phyloP scores from a whole-genome alignment of 2,329 filamentous ascomycete genomes.

The Aquanectria penicillioides region DNA sequence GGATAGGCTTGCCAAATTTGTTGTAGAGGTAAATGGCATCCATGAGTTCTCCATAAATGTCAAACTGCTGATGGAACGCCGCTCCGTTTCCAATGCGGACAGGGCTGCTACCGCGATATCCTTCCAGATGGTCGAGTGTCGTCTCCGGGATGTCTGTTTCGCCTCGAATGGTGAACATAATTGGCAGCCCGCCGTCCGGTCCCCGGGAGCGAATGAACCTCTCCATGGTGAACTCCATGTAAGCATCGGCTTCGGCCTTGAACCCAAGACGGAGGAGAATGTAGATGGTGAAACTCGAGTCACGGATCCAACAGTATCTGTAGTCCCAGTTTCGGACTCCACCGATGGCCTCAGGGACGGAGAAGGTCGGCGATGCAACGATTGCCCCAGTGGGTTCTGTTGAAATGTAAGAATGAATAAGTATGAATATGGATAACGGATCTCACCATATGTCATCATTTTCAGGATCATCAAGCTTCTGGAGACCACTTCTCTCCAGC shows the following conservation, averaged over 20 bases:
- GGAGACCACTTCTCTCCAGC: constrained; percentile 77
- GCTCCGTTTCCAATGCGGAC: constrained; percentile 83
- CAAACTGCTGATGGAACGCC: constrained; percentile 79
- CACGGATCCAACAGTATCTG: constrained; percentile 81
- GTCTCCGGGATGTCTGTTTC: constrained; percentile 78
- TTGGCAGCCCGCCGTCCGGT: constrained; percentile 72
- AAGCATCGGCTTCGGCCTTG: constrained; percentile 78
- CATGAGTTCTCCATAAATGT: constrained; percentile 83
- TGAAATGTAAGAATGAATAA: constrained; percentile 5
- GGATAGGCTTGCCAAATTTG: constrained; percentile 80
- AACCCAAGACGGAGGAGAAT: constrained; percentile 81
- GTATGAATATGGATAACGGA: neutral
- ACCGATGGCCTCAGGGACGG: constrained; percentile 78
- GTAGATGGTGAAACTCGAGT: constrained; percentile 82
- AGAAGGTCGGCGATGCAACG: constrained; percentile 80
- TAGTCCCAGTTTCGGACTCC: constrained; percentile 77
- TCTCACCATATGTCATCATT: constrained; percentile 71
- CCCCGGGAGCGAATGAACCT: constrained; percentile 71
- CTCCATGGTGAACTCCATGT: constrained; percentile 81
- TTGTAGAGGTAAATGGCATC: constrained; percentile 83
- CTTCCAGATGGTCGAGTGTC: constrained; percentile 76
- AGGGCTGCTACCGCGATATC: constrained; percentile 75
- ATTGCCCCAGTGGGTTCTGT: constrained; percentile 80
- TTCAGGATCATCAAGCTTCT: constrained; percentile 80
- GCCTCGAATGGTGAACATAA: constrained; percentile 84